Evolutionary conservation across 2,329 filamentous ascomycete species (phyloP), one percentile per base, ranked within the genome.

Genomic region (Venturia carpophila): DNA sequence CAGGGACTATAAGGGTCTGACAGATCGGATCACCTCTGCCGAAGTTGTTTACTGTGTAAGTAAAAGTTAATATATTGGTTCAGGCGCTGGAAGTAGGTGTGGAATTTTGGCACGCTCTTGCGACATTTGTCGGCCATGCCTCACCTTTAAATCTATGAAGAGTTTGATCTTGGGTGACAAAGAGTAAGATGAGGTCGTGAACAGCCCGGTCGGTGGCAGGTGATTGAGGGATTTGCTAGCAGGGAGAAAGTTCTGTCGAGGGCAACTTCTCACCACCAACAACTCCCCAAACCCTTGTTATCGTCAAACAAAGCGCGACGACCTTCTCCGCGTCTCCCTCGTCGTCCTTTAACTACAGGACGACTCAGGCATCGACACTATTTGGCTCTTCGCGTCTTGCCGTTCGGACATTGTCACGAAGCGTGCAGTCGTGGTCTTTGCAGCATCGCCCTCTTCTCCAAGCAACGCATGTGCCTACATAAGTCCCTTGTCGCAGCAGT

Each of bases 381-480:
- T 17, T 27, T 37, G 15, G 52, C 13, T n/a, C 30, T 37, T n/a
- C 13, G 27, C n/a, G 27, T 37, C 52, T 58, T 58, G 52, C 30
- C 15, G 52, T 37, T 7, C 52, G 52, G 30, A 58, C n/a, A n/a
- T n/a, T 37, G 30, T 58, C 17, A 27, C 21, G 47, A 52, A 21
- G 21, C 45, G 45, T 55, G 49, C 52, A 34, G 27, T 58, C 4
- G 11, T 27, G 30, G 6, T 56, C 45, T 34, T 13, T 27, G 3
- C 24, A 56, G 49, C 49, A 56, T 19, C 49, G 49, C 24, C 13
- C 5, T 1, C 45, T 47, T 19, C 45, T 47, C 45, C 10, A n/a
- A 47, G 45, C 45, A 47, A 47, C 45, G 45, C 45, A n/a, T 47
- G 17, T 47, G 45, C 45, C 45, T 47, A 24, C 45, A 47, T 47